Percentiles rank a stretch among this genome's conserved stretches.
phyloP scores from a whole-genome alignment of 768 basidiomycete genomes.

The Daedalea quercina region DNA sequence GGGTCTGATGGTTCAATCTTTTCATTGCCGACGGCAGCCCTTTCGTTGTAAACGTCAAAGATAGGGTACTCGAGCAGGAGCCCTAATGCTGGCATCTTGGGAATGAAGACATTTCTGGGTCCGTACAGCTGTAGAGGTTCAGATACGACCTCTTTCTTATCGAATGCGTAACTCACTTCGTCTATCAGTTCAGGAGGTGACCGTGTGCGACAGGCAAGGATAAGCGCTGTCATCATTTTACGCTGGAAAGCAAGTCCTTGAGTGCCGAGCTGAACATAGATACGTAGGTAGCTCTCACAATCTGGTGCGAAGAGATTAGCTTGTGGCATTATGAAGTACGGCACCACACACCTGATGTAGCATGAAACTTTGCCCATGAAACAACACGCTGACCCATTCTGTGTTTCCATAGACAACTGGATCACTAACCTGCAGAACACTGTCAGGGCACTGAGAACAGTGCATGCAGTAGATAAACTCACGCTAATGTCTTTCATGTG shows the following conservation, averaged over 20 bases:
- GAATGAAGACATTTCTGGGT: conserved; percentile 71
- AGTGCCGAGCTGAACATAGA: background rate
- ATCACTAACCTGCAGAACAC: conserved; percentile 52
- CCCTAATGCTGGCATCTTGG: conserved; percentile 94
- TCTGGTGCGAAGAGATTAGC: background rate
- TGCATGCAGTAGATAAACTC: background rate
- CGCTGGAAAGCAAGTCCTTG: conserved; percentile 44
- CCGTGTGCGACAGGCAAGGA: conserved; percentile 71
- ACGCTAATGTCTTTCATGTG: conserved; percentile 87
- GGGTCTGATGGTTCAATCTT: conserved; percentile 45
- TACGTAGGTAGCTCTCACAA: conserved; percentile 9
- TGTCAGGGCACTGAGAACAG: background rate
- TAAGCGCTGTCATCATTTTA: conserved; percentile 90
- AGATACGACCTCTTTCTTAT: background rate
- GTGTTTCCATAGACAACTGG: conserved; percentile 87
- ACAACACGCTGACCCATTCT: conserved; percentile 90
- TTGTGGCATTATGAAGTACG: background rate
- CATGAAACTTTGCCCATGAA: conserved; percentile 99
- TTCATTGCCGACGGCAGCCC: conserved; percentile 42
- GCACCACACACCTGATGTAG: conserved; percentile 74
- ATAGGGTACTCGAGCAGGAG: conserved; percentile 85
- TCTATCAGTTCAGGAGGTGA: conserved; percentile 72
- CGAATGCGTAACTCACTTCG: conserved; percentile 37
- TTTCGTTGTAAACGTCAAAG: conserved; percentile 70
- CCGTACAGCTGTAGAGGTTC: conserved; percentile 59